phyloP scores from a whole-genome alignment of 169 alveolate genomes.

The Eimeria necatrix region DNA sequence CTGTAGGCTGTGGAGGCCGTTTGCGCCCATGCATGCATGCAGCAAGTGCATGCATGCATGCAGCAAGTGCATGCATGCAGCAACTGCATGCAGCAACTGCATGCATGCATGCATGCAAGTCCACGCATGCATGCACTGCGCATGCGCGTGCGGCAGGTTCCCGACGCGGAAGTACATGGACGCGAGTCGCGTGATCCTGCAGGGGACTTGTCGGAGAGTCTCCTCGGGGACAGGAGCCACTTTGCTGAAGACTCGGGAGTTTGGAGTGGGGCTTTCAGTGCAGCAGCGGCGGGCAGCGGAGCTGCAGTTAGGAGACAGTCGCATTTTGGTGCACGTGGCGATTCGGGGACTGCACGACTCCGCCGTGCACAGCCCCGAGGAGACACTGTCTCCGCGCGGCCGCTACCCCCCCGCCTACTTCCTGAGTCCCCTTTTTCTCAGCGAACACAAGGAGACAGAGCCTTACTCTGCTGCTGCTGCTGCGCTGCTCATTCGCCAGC shows the following conservation, averaged over 20 bases:
- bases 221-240: constrained; percentile 6
- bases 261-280: background rate
- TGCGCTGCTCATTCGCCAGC: constrained; percentile 6
- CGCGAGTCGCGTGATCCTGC: constrained; percentile 20
- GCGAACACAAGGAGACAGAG: constrained; percentile 33
- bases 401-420: constrained; percentile 28
- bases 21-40: background rate
- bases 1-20: background rate
- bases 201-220: constrained; percentile 46
- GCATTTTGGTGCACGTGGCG: constrained; percentile 37
- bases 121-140: too few relatives aligned
- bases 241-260: constrained; percentile 30
- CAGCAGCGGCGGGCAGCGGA: constrained; percentile 35
- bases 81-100: too few relatives aligned
- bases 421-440: background rate
- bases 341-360: background rate
- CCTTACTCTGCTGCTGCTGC: constrained; percentile 34
- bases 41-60: too few relatives aligned
- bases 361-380: background rate
- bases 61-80: too few relatives aligned
- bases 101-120: too few relatives aligned
- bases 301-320: constrained; percentile 44
- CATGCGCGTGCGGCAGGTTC: background rate
- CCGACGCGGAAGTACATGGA: constrained; percentile 41
- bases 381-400: background rate